phyloP scores from a whole-genome alignment of 306 rosid genomes.

The Quillaja saponaria region DNA sequence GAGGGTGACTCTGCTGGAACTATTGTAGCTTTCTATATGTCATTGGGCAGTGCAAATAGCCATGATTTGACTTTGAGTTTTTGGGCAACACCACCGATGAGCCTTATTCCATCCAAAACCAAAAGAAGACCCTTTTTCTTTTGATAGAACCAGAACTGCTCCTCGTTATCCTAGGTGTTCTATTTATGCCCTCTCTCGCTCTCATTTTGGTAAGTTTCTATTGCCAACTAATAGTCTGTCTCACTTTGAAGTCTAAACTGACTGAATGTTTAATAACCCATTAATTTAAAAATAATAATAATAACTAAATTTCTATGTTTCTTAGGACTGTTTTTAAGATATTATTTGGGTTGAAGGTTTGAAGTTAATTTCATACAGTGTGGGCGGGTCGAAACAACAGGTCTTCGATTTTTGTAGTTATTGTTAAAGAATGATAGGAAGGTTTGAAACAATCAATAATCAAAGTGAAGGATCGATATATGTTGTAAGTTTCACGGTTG shows the following conservation, averaged over 20 bases:
- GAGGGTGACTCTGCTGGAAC: conserved; percentile 98
- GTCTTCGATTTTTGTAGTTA: too few species aligned
- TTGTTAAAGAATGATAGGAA: too few species aligned
- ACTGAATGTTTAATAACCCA: not conserved
- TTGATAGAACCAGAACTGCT: conserved; percentile 30
- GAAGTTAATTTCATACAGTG: too few species aligned
- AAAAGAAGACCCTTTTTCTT: conserved; percentile 34
- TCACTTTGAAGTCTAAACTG: not conserved
- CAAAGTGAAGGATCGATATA: not conserved
- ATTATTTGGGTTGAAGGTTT: not conserved
- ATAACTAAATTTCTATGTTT: not conserved
- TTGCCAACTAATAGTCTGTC: not conserved
- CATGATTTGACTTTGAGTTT: conserved; percentile 95
- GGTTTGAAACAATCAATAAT: not conserved
- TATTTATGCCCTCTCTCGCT: conserved; percentile 32
- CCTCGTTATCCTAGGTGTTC: conserved; percentile 23
- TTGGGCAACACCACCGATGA: conserved; percentile 88
- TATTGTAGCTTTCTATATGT: conserved; percentile 91
- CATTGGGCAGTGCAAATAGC: conserved; percentile 80
- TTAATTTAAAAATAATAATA: not conserved
- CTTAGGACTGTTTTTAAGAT: not conserved
- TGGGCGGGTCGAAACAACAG: too few species aligned
- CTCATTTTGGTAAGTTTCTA: conserved; percentile 36
- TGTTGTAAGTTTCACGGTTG: not conserved
- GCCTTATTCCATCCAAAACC: conserved; percentile 57